These are phyloP conservation scores for Rhodotorula toruloides DNA, from an alignment of 768 basidiomycete species.

Conservation along the genomic window DNA sequence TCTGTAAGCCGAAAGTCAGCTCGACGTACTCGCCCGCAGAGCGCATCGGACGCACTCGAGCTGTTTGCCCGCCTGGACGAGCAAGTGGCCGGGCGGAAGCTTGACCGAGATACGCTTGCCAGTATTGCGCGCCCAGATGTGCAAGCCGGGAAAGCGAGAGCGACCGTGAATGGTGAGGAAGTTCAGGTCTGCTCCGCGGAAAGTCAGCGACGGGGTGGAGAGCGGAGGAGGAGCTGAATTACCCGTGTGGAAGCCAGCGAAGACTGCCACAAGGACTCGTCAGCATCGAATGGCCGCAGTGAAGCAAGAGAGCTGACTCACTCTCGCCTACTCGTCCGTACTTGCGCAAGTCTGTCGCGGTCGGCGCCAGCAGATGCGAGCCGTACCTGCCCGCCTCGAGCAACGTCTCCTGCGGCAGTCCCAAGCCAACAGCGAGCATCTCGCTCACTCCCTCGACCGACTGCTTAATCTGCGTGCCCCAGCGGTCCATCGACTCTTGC, in stretches of 20 bases:
- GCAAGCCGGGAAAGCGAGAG: slow-evolving; percentile 75
- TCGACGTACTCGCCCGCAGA: not conserved
- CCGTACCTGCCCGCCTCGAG: slow-evolving; percentile 77
- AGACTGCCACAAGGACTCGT: slow-evolving; percentile 46
- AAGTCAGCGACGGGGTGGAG: not conserved
- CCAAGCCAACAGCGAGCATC: slow-evolving; percentile 81
- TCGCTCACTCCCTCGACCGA: slow-evolving; percentile 80
- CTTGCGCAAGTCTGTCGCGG: slow-evolving; percentile 79
- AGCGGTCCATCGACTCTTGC: slow-evolving; percentile 69
- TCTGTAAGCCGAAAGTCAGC: slow-evolving; percentile 8
- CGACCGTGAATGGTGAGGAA: slow-evolving; percentile 87
- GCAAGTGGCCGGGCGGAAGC: slow-evolving; percentile 74
- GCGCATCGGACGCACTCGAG: slow-evolving; percentile 63
- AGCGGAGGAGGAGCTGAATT: not conserved
- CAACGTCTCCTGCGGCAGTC: slow-evolving; percentile 64
- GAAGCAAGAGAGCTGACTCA: not conserved
- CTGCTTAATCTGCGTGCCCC: slow-evolving; percentile 81
- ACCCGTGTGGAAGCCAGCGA: slow-evolving; percentile 81
- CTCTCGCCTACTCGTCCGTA: slow-evolving; percentile 71
- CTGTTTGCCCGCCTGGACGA: slow-evolving; percentile 95
- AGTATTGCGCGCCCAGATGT: slow-evolving; percentile 92
- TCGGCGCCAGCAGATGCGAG: slow-evolving; percentile 88
- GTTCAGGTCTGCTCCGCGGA: slow-evolving; percentile 68
- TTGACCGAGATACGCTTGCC: slow-evolving; percentile 82
- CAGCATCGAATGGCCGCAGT: not conserved